Conservation (phyloP, 1,139 yeast genomes). For the Candida smagusa region DNA sequence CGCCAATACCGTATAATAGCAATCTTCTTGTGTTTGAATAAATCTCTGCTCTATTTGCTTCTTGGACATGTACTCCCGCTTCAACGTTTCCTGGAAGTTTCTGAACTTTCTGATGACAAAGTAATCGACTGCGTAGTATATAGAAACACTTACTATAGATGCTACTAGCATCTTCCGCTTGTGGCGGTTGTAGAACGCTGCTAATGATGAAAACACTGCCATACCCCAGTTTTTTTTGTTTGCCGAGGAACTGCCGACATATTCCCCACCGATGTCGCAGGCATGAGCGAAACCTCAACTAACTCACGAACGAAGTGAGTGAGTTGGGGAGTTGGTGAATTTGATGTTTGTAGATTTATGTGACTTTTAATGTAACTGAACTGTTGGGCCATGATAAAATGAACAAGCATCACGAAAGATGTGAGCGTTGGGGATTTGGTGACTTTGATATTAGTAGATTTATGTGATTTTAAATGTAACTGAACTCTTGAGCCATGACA, state of each 20-base stretch:
- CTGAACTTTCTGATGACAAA: conserved; percentile 56
- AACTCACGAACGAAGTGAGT: too few relatives aligned
- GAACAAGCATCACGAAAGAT: too few relatives aligned
- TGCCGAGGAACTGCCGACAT: neutral
- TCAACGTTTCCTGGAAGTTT: conserved; percentile 64
- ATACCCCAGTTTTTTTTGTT: conserved; percentile 14
- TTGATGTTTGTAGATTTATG: too few relatives aligned
- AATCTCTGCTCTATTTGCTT: conserved; percentile 70
- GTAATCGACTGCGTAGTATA: conserved; percentile 56
- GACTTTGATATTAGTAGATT: too few relatives aligned
- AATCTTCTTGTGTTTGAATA: conserved; percentile 89
- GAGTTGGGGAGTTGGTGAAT: too few relatives aligned
- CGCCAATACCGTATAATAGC: conserved; percentile 80
- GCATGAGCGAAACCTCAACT: too few relatives aligned
- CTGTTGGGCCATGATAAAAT: too few relatives aligned
- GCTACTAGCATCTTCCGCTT: conserved; percentile 56
- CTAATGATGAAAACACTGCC: conserved; percentile 52
- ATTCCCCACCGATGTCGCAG: neutral
- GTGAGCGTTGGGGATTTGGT: too few relatives aligned
- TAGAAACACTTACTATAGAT: conserved; percentile 55
- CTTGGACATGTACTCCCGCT: conserved; percentile 72
- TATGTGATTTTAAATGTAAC: too few relatives aligned
- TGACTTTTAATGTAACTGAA: too few relatives aligned
- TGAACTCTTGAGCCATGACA: too few relatives aligned
- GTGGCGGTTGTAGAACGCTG: conserved; percentile 60